These are phyloP conservation scores for Diaporthe caulivora DNA, from an alignment of 2,329 filamentous ascomycete genomes.

Conservation along the genomic window DNA sequence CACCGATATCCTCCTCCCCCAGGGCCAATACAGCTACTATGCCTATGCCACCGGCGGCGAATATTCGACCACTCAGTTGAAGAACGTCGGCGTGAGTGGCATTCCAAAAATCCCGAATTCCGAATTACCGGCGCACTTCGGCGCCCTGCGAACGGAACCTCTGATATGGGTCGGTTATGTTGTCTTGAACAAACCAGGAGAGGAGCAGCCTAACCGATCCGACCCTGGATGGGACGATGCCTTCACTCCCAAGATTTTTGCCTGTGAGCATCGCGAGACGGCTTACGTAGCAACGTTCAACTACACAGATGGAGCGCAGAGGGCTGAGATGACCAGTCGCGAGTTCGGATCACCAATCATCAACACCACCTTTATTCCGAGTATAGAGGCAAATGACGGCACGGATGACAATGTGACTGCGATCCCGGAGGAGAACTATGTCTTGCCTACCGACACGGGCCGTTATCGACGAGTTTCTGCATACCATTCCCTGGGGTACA, in stretches of 20 bases:
- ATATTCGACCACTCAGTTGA: constrained; percentile 48
- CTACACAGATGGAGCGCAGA: constrained; percentile 48
- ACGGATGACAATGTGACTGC: constrained; percentile 52
- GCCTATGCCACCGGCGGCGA: constrained; percentile 50
- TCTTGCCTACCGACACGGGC: constrained; percentile 46
- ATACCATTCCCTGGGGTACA: constrained; percentile 52
- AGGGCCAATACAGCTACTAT: constrained; percentile 51
- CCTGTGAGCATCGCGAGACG: constrained; percentile 54
- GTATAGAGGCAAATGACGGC: constrained; percentile 49
- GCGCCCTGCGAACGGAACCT: constrained; percentile 54
- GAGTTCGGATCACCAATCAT: constrained; percentile 48
- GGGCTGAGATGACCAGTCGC: constrained; percentile 43
- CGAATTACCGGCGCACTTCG: constrained; percentile 47
- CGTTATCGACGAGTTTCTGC: constrained; percentile 50
- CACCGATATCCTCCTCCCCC: constrained; percentile 49
- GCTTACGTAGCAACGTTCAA: constrained; percentile 51
- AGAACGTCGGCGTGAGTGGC: constrained; percentile 47
- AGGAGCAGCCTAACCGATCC: constrained; percentile 42
- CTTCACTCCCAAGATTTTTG: constrained; percentile 51
- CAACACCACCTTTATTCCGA: constrained; percentile 49
- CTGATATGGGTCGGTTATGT: constrained; percentile 55
- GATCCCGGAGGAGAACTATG: constrained; percentile 47
- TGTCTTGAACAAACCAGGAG: constrained; percentile 42
- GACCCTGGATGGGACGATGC: constrained; percentile 47
- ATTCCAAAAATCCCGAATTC: constrained; percentile 46